Evolutionary conservation across 805 yeast species (phyloP).

Genomic region (Tetrapisispora iriomotensis): DNA sequence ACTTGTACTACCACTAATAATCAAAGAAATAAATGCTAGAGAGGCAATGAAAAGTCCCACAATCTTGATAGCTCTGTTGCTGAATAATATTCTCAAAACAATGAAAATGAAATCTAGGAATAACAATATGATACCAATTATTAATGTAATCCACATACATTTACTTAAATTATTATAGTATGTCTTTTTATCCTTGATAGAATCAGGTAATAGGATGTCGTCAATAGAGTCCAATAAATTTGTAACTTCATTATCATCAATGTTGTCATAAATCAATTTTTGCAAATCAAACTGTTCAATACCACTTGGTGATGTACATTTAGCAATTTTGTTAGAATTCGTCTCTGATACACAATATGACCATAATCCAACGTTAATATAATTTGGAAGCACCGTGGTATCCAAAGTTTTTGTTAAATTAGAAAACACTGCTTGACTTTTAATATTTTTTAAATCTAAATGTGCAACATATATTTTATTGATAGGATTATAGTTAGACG

Average conservation of each 20-base stretch:
- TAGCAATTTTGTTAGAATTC: slow-evolving; percentile 8
- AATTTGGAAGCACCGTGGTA: slow-evolving; percentile 32
- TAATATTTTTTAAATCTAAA: slow-evolving; percentile 33
- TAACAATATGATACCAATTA: slow-evolving; percentile 39
- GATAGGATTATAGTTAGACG: slow-evolving; percentile 34
- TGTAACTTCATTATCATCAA: slow-evolving; percentile 21
- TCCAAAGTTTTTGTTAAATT: slow-evolving; percentile 9
- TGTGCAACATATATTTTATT: slow-evolving; percentile 40
- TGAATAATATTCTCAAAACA: slow-evolving; percentile 28
- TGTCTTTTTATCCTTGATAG: slow-evolving; percentile 37
- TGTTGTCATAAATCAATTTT: slow-evolving; percentile 16
- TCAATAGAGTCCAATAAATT: slow-evolving; percentile 15
- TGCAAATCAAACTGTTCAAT: slow-evolving; percentile 23
- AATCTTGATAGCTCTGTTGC: slow-evolving; percentile 38
- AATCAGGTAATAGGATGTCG: slow-evolving; percentile 43
- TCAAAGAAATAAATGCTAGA: slow-evolving; percentile 31
- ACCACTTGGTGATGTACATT: slow-evolving; percentile 25
- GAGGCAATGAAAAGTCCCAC: slow-evolving; percentile 38
- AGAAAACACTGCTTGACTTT: slow-evolving; percentile 13
- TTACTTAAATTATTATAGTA: slow-evolving; percentile 40
- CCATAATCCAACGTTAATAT: slow-evolving; percentile 49
- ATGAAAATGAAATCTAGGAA: slow-evolving; percentile 33
- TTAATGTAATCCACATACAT: slow-evolving; percentile 49
- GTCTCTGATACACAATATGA: slow-evolving; percentile 47
- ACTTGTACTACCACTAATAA: slow-evolving; percentile 43